Evolutionary conservation across 2,329 filamentous ascomycete genomes (phyloP).

Genomic region (Pseudogymnoascus verrucosus): DNA sequence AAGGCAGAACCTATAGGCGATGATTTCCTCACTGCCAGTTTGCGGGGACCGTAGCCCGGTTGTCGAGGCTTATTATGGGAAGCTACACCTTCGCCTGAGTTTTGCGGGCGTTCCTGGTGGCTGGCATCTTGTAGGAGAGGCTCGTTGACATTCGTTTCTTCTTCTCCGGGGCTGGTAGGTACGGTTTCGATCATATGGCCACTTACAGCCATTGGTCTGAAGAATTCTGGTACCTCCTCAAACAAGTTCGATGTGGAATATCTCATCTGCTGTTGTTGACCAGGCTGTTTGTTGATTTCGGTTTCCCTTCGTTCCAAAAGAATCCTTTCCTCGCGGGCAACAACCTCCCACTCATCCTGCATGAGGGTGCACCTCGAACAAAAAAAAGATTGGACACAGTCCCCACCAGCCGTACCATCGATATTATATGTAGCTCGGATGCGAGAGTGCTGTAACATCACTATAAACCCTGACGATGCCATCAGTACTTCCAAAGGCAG

Average conservation of each 20-base stretch:
- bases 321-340: conserved; percentile 28
- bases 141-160: background rate
- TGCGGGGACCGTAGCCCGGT: background rate
- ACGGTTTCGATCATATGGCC: background rate
- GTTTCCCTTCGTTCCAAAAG: conserved; percentile 9
- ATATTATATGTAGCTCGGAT: conserved; percentile 38
- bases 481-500: background rate
- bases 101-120: background rate
- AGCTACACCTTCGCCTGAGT: background rate
- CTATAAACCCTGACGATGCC: conserved; percentile 18
- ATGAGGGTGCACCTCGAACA: conserved; percentile 35
- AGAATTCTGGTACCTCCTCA: conserved; percentile 3
- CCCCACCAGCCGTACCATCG: conserved; percentile 28
- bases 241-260: conserved; percentile 13
- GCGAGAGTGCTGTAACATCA: conserved; percentile 30
- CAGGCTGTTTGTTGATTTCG: conserved; percentile 13
- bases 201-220: background rate
- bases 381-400: conserved; percentile 30
- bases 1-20: conserved; percentile 6
- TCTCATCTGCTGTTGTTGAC: conserved; percentile 16
- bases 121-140: background rate
- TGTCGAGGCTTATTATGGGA: background rate
- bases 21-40: conserved; percentile 4
- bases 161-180: background rate
- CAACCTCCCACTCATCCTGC: conserved; percentile 38